Evolutionary conservation across 441 rosid genomes (phyloP), one percentile per base, ranked within the genome.

Genomic region (Populus hybrid): DNA sequence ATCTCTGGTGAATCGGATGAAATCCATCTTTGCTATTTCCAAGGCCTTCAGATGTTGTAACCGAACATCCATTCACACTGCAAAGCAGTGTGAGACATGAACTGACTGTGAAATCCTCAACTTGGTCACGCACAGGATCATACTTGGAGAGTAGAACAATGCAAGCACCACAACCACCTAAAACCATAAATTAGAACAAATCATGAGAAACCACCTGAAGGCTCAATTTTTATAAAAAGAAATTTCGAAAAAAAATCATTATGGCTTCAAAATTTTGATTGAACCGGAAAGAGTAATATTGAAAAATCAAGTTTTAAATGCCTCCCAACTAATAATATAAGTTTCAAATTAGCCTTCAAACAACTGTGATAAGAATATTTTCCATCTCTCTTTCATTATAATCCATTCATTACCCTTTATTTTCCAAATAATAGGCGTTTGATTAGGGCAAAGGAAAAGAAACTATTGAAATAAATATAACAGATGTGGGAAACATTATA

Each of bases 101-200:
- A 80, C 89, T 89, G n/a, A 87, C 75, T 3, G 94, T 88, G 71
- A 84, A 86, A 75, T 91, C 91, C 76, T 95, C 94, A 6, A 93
- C 92, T 65, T 45, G 77, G 74, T 85, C 84, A 10, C 69, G 74
- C 53, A 81, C 71, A 14, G 85, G 86, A 77, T 89, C 89, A 68
- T 91, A 89, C 75, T 82, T 92, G 31, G 99, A 93, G 71, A 92
- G 81, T 20, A 93, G 87, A 65, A 91, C 98, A 83, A 90, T 82
- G 77, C 99, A 92, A 74, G 97, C 94, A 38, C 98, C 99, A 77
- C 99, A 95, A 65, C 96, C 98, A 80, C 99, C 98, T 95, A 82
- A 67, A 84, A 80, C 28, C 72, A 71, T 6, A 33, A 68, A 74
- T 59, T 66, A 33, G 35, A 35, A 68, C 6, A 9, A 7, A 72